Percentiles rank a stretch among this genome's conserved stretches.
These are phyloP conservation scores for Blepharisma undulans DNA, from an alignment of 169 alveolate genomes.

Conservation along the genomic window DNA sequence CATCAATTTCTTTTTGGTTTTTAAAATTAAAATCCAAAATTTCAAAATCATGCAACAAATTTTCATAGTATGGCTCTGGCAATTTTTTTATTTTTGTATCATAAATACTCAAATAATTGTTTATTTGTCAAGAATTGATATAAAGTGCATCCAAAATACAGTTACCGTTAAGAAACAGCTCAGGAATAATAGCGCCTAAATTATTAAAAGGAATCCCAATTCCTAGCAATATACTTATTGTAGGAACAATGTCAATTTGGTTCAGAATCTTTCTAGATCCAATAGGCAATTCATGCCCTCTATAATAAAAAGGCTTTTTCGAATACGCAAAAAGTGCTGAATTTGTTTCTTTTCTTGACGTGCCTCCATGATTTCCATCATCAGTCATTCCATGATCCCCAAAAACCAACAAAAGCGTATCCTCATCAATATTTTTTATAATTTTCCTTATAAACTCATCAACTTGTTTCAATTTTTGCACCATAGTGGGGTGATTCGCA, in stretches of 20 bases:
- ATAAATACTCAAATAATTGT: background rate
- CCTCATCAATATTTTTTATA: conserved; percentile 50
- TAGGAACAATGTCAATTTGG: conserved; percentile 61
- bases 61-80: conserved; percentile 5
- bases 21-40: background rate
- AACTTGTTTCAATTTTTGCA: conserved; percentile 57
- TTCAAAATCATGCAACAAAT: background rate
- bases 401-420: conserved; percentile 63
- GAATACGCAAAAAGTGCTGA: conserved; percentile 48
- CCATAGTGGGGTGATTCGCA: conserved; percentile 50
- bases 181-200: conserved; percentile 49
- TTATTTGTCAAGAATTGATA: conserved; percentile 21
- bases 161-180: background rate
- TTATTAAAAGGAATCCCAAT: conserved; percentile 54
- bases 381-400: conserved; percentile 90
- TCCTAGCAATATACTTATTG: conserved; percentile 49
- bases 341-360: conserved; percentile 59
- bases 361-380: conserved; percentile 85
- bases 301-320: conserved; percentile 4
- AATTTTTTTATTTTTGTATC: background rate
- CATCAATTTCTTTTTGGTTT: background rate
- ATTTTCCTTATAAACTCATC: conserved; percentile 45
- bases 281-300: background rate
- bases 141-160: background rate
- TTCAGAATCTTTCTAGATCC: conserved; percentile 1